Evolutionary conservation across 352 stramenopile genomes (phyloP), one percentile per base, ranked within the genome.

Genomic region (Stramenopiles sp.): DNA sequence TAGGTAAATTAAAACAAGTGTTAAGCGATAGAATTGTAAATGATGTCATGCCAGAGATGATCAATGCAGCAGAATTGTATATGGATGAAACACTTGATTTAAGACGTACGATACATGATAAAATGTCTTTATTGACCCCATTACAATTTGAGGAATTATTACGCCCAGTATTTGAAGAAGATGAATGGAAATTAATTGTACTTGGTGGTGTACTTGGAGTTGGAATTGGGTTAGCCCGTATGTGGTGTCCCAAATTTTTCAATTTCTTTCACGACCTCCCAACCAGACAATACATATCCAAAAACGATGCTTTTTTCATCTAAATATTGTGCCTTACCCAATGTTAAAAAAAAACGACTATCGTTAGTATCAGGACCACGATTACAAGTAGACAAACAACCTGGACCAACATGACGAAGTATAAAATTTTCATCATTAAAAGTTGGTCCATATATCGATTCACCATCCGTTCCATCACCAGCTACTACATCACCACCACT

Each of bases 121-220:
- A 94, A 84, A 97, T 98, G 91, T 89, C 90, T 84, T 86, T 88
- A 80, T 83, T 91, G 84, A 90, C 83, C 31, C 92, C 85, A 13
- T 85, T 86, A 43, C 89, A 97, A 83, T 98, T 98, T 83, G 94
- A 98, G 84, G 86, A 93, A 65, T 84, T 98, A 29, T 84, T 98
- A 80, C 95, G 98, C 81, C 95, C 95, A 7, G 94, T 97, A 23
- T 99, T 99, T 84, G 90, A 99, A 83, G 94, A 99, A 81, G 95
- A 99, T 83, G 95, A 99, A 88, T 96, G 96, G 86, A 97, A 97
- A 80, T 86, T 99, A 0, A 97, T 99, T 83, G 83, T 97, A 73
- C 94, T 98, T 83, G 95, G 95, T 63, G 94, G 93, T 29, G 87
- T 92, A 27, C 86, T 99, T 4, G 95, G 95, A 63, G 83, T 94